A percentile compares a stretch with the other conserved stretches of the same genome.
Evolutionary conservation across 2,329 filamentous ascomycete species (phyloP).

Genomic region (Laburnicola sp.): DNA sequence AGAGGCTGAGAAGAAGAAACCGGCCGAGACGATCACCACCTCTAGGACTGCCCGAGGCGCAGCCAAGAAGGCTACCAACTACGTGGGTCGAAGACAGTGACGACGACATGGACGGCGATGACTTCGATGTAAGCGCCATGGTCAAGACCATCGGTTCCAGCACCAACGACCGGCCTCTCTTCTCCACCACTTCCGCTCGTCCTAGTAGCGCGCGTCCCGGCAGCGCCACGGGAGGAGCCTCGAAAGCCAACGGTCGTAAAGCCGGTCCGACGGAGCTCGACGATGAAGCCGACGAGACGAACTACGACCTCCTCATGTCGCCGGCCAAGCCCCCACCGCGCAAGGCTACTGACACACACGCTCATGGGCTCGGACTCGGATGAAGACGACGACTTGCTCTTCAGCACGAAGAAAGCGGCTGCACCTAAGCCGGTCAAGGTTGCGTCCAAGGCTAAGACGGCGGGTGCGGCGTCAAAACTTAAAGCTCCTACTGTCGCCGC

Average conservation of each 20-base stretch:
- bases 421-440: conserved; percentile 47
- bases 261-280: conserved; percentile 44
- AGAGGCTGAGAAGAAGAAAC: conserved; percentile 48
- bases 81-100: conserved; percentile 54
- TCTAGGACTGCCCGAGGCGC: conserved; percentile 49
- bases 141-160: conserved; percentile 81
- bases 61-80: conserved; percentile 50
- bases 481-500: conserved; percentile 45
- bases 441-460: conserved; percentile 52
- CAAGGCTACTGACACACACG: conserved; percentile 45
- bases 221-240: conserved; percentile 24
- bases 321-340: conserved; percentile 43
- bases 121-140: conserved; percentile 85
- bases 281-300: conserved; percentile 57
- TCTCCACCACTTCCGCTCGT: conserved; percentile 63
- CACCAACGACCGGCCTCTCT: conserved; percentile 61
- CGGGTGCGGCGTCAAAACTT: conserved; percentile 36
- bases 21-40: conserved; percentile 33
- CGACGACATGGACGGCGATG: conserved; percentile 60
- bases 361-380: conserved; percentile 31
- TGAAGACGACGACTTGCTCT: conserved; percentile 45
- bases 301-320: conserved; percentile 46
- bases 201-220: conserved; percentile 33
- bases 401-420: conserved; percentile 51
- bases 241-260: conserved; percentile 33